phyloP scores from a whole-genome alignment of 2,329 filamentous ascomycete genomes.

The Ciborinia camelliae region DNA sequence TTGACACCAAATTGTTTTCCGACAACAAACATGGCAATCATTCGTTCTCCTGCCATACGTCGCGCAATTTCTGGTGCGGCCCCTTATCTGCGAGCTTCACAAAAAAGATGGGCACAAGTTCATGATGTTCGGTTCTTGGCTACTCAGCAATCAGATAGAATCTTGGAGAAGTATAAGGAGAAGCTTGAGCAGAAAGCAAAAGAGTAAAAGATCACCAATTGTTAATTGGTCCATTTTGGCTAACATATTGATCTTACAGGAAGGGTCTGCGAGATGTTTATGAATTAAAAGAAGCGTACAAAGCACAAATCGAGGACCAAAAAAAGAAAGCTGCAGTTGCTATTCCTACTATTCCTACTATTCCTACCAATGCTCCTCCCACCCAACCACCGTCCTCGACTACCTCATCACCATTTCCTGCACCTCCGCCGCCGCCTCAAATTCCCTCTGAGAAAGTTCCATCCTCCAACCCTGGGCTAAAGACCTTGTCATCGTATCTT shows the following conservation, averaged over 20 bases:
- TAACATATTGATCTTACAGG: constrained; percentile 28
- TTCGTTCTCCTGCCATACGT: constrained; percentile 49
- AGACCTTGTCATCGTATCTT: constrained; percentile 65
- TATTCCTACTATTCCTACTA: constrained; percentile 36
- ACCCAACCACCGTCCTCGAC: constrained; percentile 36
- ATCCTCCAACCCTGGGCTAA: constrained; percentile 41
- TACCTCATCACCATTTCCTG: constrained; percentile 35
- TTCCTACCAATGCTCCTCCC: constrained; percentile 34
- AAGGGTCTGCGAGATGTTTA: constrained; percentile 68
- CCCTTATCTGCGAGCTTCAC: constrained; percentile 42
- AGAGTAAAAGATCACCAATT: constrained; percentile 42
- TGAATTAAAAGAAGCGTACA: constrained; percentile 76
- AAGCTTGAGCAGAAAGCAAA: constrained; percentile 83
- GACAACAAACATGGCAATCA: constrained; percentile 45
- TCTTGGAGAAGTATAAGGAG: constrained; percentile 80
- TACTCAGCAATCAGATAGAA: constrained; percentile 65
- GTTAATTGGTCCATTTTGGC: background rate
- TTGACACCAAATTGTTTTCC: background rate
- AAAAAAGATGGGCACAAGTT: constrained; percentile 86
- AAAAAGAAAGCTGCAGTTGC: constrained; percentile 62
- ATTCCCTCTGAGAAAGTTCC: constrained; percentile 25
- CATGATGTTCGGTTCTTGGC: constrained; percentile 88
- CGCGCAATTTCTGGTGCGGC: constrained; percentile 37
- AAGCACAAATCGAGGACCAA: constrained; percentile 73
- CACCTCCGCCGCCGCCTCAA: constrained; percentile 39